Base-by-base conservation (phyloP, 805 yeast genomes). In the Naumovozyma baii region DNA sequence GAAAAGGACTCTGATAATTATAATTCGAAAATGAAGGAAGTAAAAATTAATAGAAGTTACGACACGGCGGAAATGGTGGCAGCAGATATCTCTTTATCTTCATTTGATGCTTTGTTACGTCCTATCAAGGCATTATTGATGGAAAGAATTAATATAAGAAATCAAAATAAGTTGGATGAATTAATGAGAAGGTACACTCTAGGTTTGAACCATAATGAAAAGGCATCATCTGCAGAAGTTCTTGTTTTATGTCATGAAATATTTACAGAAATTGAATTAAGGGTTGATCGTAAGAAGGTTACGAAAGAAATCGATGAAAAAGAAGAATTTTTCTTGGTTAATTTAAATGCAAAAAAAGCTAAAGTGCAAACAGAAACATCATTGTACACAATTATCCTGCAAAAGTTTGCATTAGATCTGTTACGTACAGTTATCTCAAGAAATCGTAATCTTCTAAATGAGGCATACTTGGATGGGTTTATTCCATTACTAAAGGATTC, bases 1-100 rank as follows among this genome's bases (percentile, higher is more conserved):
- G 97, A 92, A 54, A 90, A 92, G 57, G 97, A 92, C 47, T 88
- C 92, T 4, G 96, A 87, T 45, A 95, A 87, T 15, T 90, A 92
- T 54, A 74, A 74, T 38, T 79, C 84, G 22, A 78, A 80, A 45
- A 83, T 87, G 78, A 83, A 82, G 51, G 98, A 90, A 66, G 90
- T 92, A 28, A 88, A 86, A 57, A 80, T 77, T 47, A 85, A 84
- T 54, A 86, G 86, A 63, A 81, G 95, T 67, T 83, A 67, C 55
- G 97, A 92, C 50, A 76, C 92, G 4, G 94, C 81, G 19, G 95
- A 88, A 61, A 64, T 86, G 15, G 54, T 90, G 35, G 73, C 95
- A 0, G 61, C 76, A 13, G 76, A 77, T 52, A 72, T 90, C 28
- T 66, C 73, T 13, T 65, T 87, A 42, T 60, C 69, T 4, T 60